A percentile compares a stretch with the other conserved stretches of the same genome.
These are phyloP conservation scores for Dictyostelium citrinum DNA, from an alignment of 78 protist genomes.

Conservation along the genomic window DNA sequence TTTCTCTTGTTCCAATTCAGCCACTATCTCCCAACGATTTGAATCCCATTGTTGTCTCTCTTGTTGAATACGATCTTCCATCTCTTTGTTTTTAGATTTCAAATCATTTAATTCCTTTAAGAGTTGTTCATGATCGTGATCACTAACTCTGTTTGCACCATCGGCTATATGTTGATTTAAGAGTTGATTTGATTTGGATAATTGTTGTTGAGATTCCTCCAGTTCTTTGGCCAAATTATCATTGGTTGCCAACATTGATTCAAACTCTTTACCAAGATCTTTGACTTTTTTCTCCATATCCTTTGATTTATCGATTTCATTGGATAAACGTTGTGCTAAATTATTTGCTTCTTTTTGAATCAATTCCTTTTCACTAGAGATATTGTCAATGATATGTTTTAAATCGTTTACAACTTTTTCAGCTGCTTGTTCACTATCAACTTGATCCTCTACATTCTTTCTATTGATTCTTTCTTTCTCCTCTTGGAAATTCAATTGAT, in stretches of 20 bases:
- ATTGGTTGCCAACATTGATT: neutral
- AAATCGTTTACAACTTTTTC: slow-evolving; percentile 27
- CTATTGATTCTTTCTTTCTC: slow-evolving; percentile 27
- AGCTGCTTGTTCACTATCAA: neutral
- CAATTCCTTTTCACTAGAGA: neutral
- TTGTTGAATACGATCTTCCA: neutral
- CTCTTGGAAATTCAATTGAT: neutral
- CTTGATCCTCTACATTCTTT: slow-evolving; percentile 12
- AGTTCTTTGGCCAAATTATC: slow-evolving; percentile 30
- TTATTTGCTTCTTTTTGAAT: slow-evolving; percentile 23
- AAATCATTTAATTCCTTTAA: slow-evolving; percentile 1
- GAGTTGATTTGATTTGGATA: neutral
- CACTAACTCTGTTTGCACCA: slow-evolving; percentile 28
- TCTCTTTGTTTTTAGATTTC: neutral
- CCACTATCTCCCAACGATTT: slow-evolving; percentile 26
- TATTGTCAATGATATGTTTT: slow-evolving; percentile 2
- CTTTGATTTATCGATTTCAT: slow-evolving; percentile 24
- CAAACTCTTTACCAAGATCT: slow-evolving; percentile 46
- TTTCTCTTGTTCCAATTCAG: slow-evolving; percentile 56
- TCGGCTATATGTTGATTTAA: neutral
- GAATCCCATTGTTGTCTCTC: slow-evolving; percentile 41
- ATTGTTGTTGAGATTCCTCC: slow-evolving; percentile 9
- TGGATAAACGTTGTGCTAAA: slow-evolving; percentile 38
- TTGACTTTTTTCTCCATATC: slow-evolving; percentile 12
- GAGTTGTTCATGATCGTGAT: neutral